These are phyloP conservation scores for Agroathelia rolfsii DNA, from an alignment of 1,284 basidiomycete genomes.

Conservation along the genomic window DNA sequence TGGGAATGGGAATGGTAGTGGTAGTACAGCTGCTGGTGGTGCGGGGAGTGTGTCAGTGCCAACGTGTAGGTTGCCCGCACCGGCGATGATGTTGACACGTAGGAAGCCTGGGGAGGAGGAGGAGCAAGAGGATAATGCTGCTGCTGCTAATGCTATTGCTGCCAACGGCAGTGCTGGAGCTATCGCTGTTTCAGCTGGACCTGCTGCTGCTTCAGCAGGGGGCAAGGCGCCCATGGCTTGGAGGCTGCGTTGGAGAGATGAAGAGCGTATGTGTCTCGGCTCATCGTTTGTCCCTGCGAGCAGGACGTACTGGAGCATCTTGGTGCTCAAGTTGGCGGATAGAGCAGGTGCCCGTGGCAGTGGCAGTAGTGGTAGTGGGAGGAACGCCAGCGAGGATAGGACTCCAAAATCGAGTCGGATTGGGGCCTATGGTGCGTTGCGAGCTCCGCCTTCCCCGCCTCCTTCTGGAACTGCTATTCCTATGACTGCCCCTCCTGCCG, in stretches of 20 bases:
- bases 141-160: constrained; percentile 12
- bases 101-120: constrained; percentile 47
- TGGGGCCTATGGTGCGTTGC: too few relatives aligned
- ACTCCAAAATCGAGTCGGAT: too few relatives aligned
- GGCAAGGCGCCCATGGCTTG: constrained; percentile 24
- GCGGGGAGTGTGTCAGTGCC: too few relatives aligned
- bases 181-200: too few relatives aligned
- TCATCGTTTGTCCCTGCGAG: constrained; percentile 39
- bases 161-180: constrained; percentile 9
- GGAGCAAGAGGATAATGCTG: constrained; percentile 33
- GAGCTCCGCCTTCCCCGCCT: too few relatives aligned
- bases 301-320: constrained; percentile 36
- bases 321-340: constrained; percentile 32
- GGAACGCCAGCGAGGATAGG: too few relatives aligned
- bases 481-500: too few relatives aligned
- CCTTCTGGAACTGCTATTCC: too few relatives aligned
- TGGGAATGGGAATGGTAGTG: too few relatives aligned
- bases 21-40: too few relatives aligned
- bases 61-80: constrained; percentile 48
- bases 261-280: constrained; percentile 40
- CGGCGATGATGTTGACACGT: constrained; percentile 58
- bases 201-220: constrained; percentile 3
- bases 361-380: too few relatives aligned
- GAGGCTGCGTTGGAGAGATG: constrained; percentile 50
- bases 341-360: too few relatives aligned